Conservation (phyloP, 768 basidiomycete species). For the Hydnomerulius pinastri region DNA sequence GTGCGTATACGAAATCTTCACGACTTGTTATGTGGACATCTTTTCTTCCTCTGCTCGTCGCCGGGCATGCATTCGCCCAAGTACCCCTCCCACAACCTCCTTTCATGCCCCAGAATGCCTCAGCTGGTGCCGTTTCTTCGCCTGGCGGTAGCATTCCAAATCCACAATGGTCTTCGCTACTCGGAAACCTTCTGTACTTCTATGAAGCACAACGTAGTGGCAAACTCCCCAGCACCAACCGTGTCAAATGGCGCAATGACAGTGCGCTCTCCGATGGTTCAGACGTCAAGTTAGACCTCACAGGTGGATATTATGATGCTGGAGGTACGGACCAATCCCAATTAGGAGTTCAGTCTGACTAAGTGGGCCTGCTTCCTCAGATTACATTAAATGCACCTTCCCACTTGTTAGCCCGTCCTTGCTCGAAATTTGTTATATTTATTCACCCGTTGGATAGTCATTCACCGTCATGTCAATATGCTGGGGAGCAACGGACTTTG, state of each 20-base stretch:
- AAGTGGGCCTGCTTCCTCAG: slow-evolving; percentile 35
- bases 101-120: slow-evolving; percentile 61
- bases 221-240: slow-evolving; percentile 60
- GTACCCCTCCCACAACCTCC: slow-evolving; percentile 64
- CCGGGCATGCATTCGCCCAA: slow-evolving; percentile 47
- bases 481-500: slow-evolving; percentile 88
- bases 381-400: slow-evolving; percentile 88
- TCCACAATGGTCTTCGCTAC: slow-evolving; percentile 76
- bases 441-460: slow-evolving; percentile 44
- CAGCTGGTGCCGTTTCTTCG: slow-evolving; percentile 55
- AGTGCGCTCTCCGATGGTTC: slow-evolving; percentile 76
- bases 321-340: slow-evolving; percentile 56
- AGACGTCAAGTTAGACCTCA: slow-evolving; percentile 73
- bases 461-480: slow-evolving; percentile 84
- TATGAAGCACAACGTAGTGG: slow-evolving; percentile 93
- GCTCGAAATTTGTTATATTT: not conserved
- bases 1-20: slow-evolving; percentile 2
- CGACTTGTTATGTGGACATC: slow-evolving; percentile 21
- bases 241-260: slow-evolving; percentile 87
- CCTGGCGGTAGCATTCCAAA: slow-evolving; percentile 50
- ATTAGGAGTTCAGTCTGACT: not conserved
- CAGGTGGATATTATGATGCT: slow-evolving; percentile 91
- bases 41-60: slow-evolving; percentile 18
- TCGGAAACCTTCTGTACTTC: slow-evolving; percentile 83
- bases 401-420: slow-evolving; percentile 58